A percentile compares a stretch with the other conserved stretches of the same genome.
Evolutionary conservation across 805 yeast genomes (phyloP).

Genomic region (Yamadazyma sp.): DNA sequence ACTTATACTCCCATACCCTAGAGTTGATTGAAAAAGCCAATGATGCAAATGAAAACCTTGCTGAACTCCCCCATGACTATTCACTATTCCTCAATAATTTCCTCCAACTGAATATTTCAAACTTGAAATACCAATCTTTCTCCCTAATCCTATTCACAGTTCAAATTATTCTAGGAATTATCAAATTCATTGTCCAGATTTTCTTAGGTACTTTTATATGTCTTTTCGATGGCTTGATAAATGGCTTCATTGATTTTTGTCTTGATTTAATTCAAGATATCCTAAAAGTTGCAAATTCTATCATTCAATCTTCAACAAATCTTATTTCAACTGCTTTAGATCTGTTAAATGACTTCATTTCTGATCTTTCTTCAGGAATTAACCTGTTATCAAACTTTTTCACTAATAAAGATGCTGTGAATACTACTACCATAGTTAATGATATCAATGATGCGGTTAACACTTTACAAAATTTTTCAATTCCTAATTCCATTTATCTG

Average conservation of each 20-base stretch:
- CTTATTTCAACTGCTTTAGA: constrained; percentile 10
- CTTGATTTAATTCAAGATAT: constrained; percentile 69
- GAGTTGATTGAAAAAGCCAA: constrained; percentile 6
- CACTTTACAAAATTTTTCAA: constrained; percentile 53
- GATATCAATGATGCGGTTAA: constrained; percentile 58
- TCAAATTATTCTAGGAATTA: constrained; percentile 41
- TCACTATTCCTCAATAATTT: constrained; percentile 7
- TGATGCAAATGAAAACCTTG: not conserved
- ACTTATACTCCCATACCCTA: constrained; percentile 1
- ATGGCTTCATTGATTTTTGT: constrained; percentile 70
- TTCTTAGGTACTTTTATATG: constrained; percentile 87
- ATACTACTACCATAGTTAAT: constrained; percentile 30
- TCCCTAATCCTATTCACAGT: constrained; percentile 6
- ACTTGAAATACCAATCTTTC: constrained; percentile 7
- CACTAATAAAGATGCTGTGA: constrained; percentile 26
- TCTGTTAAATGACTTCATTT: constrained; percentile 5
- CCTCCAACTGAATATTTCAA: constrained; percentile 4
- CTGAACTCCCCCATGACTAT: constrained; percentile 7
- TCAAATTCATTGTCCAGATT: constrained; percentile 66
- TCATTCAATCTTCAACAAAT: constrained; percentile 40
- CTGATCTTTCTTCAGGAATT: constrained; percentile 7
- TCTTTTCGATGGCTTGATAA: constrained; percentile 67
- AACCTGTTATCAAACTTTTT: constrained; percentile 41
- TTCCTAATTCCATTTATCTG: constrained; percentile 62
- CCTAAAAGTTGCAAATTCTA: constrained; percentile 52